Conservation (phyloP, 2,329 filamentous ascomycete species). For the Colletotrichum phormii region DNA sequence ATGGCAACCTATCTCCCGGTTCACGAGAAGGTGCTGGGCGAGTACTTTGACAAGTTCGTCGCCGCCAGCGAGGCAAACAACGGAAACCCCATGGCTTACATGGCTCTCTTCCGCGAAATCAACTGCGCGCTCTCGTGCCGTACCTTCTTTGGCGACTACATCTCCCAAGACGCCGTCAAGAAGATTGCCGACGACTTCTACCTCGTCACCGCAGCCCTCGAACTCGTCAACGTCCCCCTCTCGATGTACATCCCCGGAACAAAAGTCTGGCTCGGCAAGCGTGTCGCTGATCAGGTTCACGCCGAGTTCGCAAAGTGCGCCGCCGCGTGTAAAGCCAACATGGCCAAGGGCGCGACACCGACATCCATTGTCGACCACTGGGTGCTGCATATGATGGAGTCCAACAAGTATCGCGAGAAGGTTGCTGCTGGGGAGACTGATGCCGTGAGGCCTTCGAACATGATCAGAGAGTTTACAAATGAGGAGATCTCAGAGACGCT, state of each 20-base stretch:
- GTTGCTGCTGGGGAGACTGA: constrained; percentile 66
- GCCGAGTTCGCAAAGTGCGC: constrained; percentile 78
- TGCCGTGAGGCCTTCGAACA: constrained; percentile 56
- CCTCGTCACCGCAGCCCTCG: constrained; percentile 79
- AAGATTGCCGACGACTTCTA: constrained; percentile 85
- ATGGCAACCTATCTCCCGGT: constrained; percentile 77
- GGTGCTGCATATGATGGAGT: constrained; percentile 80
- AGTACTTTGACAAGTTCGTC: constrained; percentile 78
- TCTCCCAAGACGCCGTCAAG: constrained; percentile 76
- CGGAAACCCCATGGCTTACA: constrained; percentile 73
- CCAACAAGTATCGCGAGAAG: constrained; percentile 72
- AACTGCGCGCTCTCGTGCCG: constrained; percentile 83
- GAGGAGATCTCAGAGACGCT: constrained; percentile 62
- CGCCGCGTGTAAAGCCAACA: constrained; percentile 76
- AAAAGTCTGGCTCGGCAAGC: constrained; percentile 82
- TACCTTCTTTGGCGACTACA: constrained; percentile 85
- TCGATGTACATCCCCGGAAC: constrained; percentile 79
- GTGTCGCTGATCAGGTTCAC: constrained; percentile 77
- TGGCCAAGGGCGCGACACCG: constrained; percentile 75
- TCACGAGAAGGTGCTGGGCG: constrained; percentile 78
- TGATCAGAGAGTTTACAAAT: constrained; percentile 63
- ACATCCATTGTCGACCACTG: constrained; percentile 83
- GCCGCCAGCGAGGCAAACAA: constrained; percentile 64
- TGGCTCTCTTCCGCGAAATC: constrained; percentile 79
- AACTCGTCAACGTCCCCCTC: constrained; percentile 81